Conservation (phyloP, 2,329 filamentous ascomycete species). For the Sarocladiaceae sp. region DNA sequence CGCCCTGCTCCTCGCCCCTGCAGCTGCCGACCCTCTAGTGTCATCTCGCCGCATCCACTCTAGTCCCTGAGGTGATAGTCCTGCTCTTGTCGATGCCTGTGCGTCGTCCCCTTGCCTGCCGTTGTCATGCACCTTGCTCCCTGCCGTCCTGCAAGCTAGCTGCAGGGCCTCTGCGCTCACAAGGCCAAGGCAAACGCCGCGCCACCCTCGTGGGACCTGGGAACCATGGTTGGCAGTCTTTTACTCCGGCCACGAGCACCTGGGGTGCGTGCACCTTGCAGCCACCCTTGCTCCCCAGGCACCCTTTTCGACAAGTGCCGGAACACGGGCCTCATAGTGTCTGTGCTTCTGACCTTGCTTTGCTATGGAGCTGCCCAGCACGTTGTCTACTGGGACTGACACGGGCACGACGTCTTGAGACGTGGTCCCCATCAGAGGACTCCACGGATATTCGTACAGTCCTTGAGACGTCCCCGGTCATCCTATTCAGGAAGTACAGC, state of each 20-base stretch:
- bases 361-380: constrained; percentile 2
- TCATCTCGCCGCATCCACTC: constrained; percentile 3
- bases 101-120: not conserved
- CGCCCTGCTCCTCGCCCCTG: not conserved
- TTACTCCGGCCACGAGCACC: constrained; percentile 7
- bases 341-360: constrained; percentile 1
- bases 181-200: no score
- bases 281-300: no score
- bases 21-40: not conserved
- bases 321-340: constrained; percentile 5
- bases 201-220: constrained; percentile 8
- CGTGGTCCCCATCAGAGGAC: no score
- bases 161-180: no score
- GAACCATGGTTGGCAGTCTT: not conserved
- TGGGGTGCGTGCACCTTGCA: constrained; percentile 9
- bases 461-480: not conserved
- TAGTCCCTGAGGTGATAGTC: no score
- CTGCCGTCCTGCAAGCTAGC: constrained; percentile 9
- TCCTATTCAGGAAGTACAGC: constrained; percentile 2
- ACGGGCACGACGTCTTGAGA: no score
- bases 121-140: constrained; percentile 1
- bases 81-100: no score
- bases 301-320: constrained; percentile 7
- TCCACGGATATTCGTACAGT: no score
- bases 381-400: constrained; percentile 3